phyloP scores from a whole-genome alignment of 805 yeast species.

The Myxozyma lipomycoides region DNA sequence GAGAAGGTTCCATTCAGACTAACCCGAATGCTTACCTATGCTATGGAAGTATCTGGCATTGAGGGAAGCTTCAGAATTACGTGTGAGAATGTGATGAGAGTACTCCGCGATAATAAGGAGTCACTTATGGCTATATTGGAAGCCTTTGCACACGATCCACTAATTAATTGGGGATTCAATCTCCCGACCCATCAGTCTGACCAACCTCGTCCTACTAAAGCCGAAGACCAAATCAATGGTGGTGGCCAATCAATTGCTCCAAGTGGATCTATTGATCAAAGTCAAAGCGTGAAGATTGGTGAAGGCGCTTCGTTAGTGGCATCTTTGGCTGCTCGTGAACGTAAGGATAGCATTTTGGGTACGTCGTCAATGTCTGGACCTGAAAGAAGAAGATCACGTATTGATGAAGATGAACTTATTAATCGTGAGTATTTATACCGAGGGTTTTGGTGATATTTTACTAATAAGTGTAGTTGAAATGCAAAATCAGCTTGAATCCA shows the following conservation, averaged over 20 bases:
- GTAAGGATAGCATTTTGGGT: conserved; percentile 13
- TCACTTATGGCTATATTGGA: conserved; percentile 96
- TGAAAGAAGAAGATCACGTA: conserved; percentile 33
- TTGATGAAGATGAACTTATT: conserved; percentile 72
- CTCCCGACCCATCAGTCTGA: conserved; percentile 20
- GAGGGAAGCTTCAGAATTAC: conserved; percentile 97
- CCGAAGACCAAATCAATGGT: not conserved
- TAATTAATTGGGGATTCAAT: conserved; percentile 93
- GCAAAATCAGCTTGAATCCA: conserved; percentile 60
- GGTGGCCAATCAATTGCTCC: not conserved
- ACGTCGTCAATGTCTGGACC: conserved; percentile 14
- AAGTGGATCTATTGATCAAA: not conserved
- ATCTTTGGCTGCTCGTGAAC: conserved; percentile 46
- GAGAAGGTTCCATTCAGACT: conserved; percentile 97
- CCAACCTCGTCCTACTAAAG: conserved; percentile 3
- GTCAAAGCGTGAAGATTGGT: not conserved
- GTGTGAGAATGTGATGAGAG: conserved; percentile 95
- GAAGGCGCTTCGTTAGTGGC: not conserved
- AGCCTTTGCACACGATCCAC: conserved; percentile 97
- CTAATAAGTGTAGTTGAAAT: conserved; percentile 45
- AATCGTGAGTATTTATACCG: conserved; percentile 34
- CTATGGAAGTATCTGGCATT: conserved; percentile 98
- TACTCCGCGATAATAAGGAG: conserved; percentile 87
- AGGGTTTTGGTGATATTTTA: not conserved
- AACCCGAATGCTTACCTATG: conserved; percentile 94